Percentiles rank a stretch among this genome's conserved stretches.
phyloP scores from a whole-genome alignment of 129 eudicot species.

The Mikania micrantha region DNA sequence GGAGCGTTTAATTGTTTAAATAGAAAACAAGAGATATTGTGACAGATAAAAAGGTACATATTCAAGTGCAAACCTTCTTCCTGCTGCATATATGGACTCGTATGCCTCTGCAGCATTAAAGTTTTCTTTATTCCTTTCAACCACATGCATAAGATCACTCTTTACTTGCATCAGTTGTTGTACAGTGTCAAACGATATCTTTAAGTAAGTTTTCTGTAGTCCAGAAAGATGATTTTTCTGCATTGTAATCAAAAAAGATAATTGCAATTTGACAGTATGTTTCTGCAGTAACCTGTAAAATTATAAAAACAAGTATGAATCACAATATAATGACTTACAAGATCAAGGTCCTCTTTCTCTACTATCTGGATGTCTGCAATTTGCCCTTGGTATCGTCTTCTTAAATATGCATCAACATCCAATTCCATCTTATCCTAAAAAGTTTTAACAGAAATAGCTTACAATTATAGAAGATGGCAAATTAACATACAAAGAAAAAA shows the following conservation, averaged over 20 bases:
- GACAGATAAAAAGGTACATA: not conserved
- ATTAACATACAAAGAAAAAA: not conserved
- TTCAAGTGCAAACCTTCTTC: conserved; percentile 48
- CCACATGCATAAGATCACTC: conserved; percentile 78
- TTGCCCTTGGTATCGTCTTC: conserved; percentile 84
- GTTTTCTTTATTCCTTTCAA: conserved; percentile 76
- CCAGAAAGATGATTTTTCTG: conserved; percentile 99
- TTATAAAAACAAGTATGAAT: not conserved
- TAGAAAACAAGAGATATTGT: not conserved
- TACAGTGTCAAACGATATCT: conserved; percentile 90
- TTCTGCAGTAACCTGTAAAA: not conserved
- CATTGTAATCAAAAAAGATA: conserved; percentile 3
- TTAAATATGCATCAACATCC: conserved; percentile 91
- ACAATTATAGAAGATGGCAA: not conserved
- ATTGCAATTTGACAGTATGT: not conserved
- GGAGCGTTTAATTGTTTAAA: not conserved
- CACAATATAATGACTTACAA: conserved; percentile 43
- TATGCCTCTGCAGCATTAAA: no score
- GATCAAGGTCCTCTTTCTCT: conserved; percentile 97
- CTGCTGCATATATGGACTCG: conserved; percentile 61
- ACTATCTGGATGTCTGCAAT: conserved; percentile 67
- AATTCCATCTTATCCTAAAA: conserved; percentile 82
- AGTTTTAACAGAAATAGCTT: conserved; percentile 1
- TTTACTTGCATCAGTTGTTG: conserved; percentile 90
- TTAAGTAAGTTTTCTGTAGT: conserved; percentile 66